These are phyloP conservation scores for Claviceps sp. DNA, from an alignment of 2,329 filamentous ascomycete species.

Conservation along the genomic window DNA sequence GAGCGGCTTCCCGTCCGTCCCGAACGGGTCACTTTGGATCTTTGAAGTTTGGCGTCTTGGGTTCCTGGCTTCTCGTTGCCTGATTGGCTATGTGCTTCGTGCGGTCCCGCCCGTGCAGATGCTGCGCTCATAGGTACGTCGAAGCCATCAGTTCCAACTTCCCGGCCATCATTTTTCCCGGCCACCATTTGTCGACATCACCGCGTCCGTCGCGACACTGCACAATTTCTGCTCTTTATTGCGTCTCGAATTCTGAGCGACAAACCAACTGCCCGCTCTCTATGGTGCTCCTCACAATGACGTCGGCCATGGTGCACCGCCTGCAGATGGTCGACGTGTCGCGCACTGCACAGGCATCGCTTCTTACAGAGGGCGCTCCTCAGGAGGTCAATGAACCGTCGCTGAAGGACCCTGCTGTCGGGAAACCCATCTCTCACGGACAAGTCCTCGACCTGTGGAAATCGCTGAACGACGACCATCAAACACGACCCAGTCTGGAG, in stretches of 20 bases:
- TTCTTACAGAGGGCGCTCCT: slow-evolving; percentile 6
- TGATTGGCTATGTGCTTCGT: background rate
- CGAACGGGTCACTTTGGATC: background rate
- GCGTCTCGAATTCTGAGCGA: too few species aligned
- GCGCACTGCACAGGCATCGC: background rate
- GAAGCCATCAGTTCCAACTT: too few species aligned
- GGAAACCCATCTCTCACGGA: slow-evolving; percentile 57
- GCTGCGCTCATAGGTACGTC: background rate
- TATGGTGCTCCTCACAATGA: slow-evolving; percentile 75
- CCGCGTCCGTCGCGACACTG: too few species aligned
- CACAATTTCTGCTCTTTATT: too few species aligned
- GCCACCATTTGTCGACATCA: too few species aligned
- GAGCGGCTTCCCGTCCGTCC: background rate
- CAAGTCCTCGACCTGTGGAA: slow-evolving; percentile 54
- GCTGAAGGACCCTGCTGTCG: slow-evolving; percentile 36
- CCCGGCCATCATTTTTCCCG: too few species aligned
- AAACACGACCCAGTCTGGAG: slow-evolving; percentile 43
- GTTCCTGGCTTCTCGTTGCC: background rate
- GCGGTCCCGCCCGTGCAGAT: background rate
- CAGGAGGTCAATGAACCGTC: slow-evolving; percentile 29
- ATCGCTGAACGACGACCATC: slow-evolving; percentile 21
- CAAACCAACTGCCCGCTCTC: too few species aligned
- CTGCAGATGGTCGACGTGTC: slow-evolving; percentile 25
- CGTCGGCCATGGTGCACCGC: slow-evolving; percentile 50
- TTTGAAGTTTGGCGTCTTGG: background rate